Conservation (phyloP, 495 filamentous ascomycete species). For the Penicillium antarcticum region DNA sequence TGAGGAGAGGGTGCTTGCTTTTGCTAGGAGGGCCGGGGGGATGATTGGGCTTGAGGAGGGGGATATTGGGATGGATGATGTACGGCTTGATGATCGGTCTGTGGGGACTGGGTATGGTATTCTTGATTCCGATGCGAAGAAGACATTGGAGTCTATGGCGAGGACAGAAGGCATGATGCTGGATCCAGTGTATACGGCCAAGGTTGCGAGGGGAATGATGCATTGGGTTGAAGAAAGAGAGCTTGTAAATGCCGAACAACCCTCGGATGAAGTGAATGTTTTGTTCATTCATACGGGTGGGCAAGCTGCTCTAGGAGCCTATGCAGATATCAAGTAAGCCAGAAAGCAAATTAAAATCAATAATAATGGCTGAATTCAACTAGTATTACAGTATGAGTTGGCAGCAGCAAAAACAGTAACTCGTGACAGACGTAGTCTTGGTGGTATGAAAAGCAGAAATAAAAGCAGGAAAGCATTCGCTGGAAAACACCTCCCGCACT, state of each 20-base stretch:
- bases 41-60: slow-evolving; percentile 26
- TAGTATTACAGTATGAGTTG: slow-evolving; percentile 24
- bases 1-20: slow-evolving; percentile 29
- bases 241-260: slow-evolving; percentile 9
- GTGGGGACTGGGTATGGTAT: slow-evolving; percentile 34
- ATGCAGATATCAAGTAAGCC: slow-evolving; percentile 23
- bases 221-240: slow-evolving; percentile 26
- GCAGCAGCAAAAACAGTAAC: slow-evolving; percentile 16
- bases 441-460: slow-evolving; percentile 13
- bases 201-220: slow-evolving; percentile 31
- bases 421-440: slow-evolving; percentile 22
- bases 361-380: slow-evolving; percentile 21
- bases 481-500: slow-evolving; percentile 19
- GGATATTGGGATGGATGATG: slow-evolving; percentile 28
- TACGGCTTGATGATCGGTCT: slow-evolving; percentile 35
- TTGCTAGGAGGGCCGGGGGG: slow-evolving; percentile 27
- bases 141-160: slow-evolving; percentile 23
- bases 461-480: slow-evolving; percentile 10
- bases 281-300: slow-evolving; percentile 43
- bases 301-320: slow-evolving; percentile 35
- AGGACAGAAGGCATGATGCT: slow-evolving; percentile 28
- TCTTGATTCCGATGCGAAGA: slow-evolving; percentile 23
- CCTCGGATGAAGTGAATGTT: slow-evolving; percentile 25
- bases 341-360: neutral
- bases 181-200: slow-evolving; percentile 41